A percentile compares a stretch with the other conserved stretches of the same genome.
These are phyloP conservation scores for Lodderomyces oxycetoniae DNA, from an alignment of 1,139 yeast genomes.

Conservation along the genomic window DNA sequence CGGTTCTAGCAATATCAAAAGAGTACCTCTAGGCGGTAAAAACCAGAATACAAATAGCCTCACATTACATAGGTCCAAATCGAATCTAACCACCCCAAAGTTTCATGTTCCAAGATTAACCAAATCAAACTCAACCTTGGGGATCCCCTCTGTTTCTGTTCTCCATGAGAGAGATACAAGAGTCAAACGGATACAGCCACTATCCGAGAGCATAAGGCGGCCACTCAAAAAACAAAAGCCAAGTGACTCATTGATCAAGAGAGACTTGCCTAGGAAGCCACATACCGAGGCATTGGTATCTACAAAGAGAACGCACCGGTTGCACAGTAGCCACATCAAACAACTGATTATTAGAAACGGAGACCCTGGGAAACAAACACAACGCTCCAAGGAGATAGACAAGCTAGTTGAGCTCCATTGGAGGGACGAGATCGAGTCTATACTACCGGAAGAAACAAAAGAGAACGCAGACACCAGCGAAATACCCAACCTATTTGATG, in stretches of 20 bases:
- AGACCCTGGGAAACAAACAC: conserved; percentile 30
- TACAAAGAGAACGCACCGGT: not conserved
- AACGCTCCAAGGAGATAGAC: conserved; percentile 5
- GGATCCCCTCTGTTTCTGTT: conserved; percentile 19
- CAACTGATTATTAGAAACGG: conserved; percentile 14
- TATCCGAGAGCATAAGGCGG: not conserved
- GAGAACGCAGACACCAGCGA: not conserved
- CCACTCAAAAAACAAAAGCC: conserved; percentile 3
- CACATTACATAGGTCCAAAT: conserved; percentile 31
- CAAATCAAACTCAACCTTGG: conserved; percentile 39
- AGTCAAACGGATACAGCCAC: not conserved
- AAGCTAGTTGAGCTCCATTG: conserved; percentile 10
- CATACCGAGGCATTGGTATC: not conserved
- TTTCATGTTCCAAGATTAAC: conserved; percentile 22
- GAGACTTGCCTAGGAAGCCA: conserved; percentile 3
- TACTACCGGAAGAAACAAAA: conserved; percentile 6
- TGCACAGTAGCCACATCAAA: not conserved
- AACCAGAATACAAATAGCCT: conserved; percentile 35
- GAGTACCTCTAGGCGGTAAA: conserved; percentile 51
- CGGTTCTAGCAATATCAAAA: conserved; percentile 5
- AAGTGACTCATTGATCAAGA: conserved; percentile 10
- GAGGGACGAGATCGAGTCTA: conserved; percentile 12
- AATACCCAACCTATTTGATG: conserved; percentile 18
- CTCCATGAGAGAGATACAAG: not conserved
- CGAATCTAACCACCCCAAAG: conserved; percentile 18